A percentile compares a stretch with the other conserved stretches of the same genome.
These are phyloP conservation scores for Dichotomopilus funicola DNA, from an alignment of 2,329 filamentous ascomycete species.

Conservation along the genomic window DNA sequence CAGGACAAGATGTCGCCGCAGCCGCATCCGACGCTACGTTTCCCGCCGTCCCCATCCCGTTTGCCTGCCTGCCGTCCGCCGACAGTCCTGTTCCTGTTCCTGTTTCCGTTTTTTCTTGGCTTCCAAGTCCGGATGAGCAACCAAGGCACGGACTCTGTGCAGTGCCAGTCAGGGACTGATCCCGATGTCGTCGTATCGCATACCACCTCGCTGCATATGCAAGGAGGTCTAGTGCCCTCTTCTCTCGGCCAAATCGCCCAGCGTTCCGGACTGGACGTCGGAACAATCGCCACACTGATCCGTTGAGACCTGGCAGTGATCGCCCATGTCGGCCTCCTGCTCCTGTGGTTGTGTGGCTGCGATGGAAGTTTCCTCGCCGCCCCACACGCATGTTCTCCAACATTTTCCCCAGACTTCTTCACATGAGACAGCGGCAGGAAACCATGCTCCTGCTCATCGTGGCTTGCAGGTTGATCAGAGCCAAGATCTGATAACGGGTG, in stretches of 20 bases:
- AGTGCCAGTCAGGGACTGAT: background rate
- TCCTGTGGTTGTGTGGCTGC: constrained; percentile 3
- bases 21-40: background rate
- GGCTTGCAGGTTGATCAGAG: constrained; percentile 12
- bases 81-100: background rate
- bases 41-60: background rate
- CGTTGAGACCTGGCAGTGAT: constrained; percentile 10
- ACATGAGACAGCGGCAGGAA: constrained; percentile 7
- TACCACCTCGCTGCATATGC: constrained; percentile 12
- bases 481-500: constrained; percentile 12
- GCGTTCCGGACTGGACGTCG: constrained; percentile 14
- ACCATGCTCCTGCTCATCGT: constrained; percentile 3
- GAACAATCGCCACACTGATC: constrained; percentile 18
- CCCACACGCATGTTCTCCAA: constrained; percentile 3
- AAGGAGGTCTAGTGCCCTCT: constrained; percentile 5
- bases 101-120: background rate
- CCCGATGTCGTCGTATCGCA: background rate
- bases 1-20: no score
- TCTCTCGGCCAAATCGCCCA: constrained; percentile 15
- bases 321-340: background rate
- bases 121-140: background rate
- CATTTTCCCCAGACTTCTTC: constrained; percentile 3
- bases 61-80: background rate
- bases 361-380: background rate
- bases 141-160: background rate